These are phyloP conservation scores for Aspergillus versicolor DNA, from an alignment of 2,329 filamentous ascomycete species.

Conservation along the genomic window DNA sequence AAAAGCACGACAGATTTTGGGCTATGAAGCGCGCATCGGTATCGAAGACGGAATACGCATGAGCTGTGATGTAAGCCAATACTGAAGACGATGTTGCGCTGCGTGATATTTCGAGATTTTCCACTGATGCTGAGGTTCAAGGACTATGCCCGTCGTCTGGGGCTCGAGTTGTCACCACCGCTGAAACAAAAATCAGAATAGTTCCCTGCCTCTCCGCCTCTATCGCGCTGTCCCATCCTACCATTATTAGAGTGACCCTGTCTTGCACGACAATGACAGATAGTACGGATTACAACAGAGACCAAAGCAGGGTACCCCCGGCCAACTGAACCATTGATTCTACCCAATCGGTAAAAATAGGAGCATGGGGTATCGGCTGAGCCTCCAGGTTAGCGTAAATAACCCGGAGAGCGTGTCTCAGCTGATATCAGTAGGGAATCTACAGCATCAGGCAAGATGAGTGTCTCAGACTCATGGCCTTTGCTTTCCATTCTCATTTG, in stretches of 20 bases:
- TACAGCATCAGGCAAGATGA: background rate
- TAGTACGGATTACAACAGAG: background rate
- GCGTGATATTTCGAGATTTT: background rate
- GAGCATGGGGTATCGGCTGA: background rate
- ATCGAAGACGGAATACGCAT: conserved; percentile 53
- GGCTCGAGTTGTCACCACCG: conserved; percentile 21
- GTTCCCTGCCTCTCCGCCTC: background rate
- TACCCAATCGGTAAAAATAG: background rate
- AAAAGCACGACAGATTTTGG: conserved; percentile 53
- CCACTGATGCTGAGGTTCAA: conserved; percentile 14
- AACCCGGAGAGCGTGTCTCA: background rate
- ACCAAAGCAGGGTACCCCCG: background rate
- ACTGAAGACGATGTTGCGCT: background rate
- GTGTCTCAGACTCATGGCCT: background rate
- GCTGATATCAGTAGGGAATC: background rate
- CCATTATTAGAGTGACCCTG: background rate
- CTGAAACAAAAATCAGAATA: conserved; percentile 1
- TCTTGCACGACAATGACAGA: background rate
- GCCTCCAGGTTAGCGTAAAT: background rate
- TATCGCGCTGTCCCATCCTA: background rate
- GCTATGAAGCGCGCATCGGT: conserved; percentile 52
- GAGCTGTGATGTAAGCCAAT: conserved; percentile 46
- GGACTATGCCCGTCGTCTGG: conserved; percentile 35
- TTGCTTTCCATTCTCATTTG: background rate
- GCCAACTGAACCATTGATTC: background rate